A percentile compares a stretch with the other conserved stretches of the same genome.
phyloP scores from a whole-genome alignment of 2,329 filamentous ascomycete genomes.

The Sporothrix brasiliensis region DNA sequence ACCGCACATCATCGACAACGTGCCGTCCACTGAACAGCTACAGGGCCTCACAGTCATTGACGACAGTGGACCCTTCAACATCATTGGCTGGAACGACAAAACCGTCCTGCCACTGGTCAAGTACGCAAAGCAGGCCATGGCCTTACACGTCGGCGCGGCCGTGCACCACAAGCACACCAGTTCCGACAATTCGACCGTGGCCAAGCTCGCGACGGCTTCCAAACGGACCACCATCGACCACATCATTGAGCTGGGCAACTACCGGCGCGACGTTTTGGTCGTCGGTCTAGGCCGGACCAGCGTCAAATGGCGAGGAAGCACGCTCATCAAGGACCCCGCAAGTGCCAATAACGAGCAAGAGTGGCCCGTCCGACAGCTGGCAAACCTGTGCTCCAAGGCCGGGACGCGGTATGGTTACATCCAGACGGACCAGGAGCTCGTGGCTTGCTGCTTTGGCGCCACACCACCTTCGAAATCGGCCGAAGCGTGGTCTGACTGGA shows the following conservation, averaged over 20 bases:
- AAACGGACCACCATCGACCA: neutral
- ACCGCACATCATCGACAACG: neutral
- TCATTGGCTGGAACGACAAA: conserved; percentile 13
- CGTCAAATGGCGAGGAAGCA: neutral
- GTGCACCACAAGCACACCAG: neutral
- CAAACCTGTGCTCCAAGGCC: neutral
- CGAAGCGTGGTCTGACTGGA: neutral
- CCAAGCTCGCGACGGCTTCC: neutral
- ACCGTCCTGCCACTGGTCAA: conserved; percentile 11
- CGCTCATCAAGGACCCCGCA: neutral
- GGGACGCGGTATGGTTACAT: conserved; percentile 1
- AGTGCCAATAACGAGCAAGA: neutral
- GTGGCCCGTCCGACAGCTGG: conserved; percentile 13
- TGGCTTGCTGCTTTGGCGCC: conserved; percentile 1
- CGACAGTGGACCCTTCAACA: neutral
- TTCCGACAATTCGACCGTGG: neutral
- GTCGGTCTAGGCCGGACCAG: conserved; percentile 8
- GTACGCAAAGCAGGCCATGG: neutral
- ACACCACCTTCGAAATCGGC: neutral
- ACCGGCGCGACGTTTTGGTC: neutral
- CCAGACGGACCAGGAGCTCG: conserved; percentile 14
- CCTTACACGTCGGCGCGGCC: neutral
- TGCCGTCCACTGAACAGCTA: neutral
- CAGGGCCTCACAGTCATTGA: neutral
- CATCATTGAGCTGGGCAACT: conserved; percentile 9